phyloP scores from a whole-genome alignment of 192 early-diverging fungal species.

The Obelidium mucronatum region DNA sequence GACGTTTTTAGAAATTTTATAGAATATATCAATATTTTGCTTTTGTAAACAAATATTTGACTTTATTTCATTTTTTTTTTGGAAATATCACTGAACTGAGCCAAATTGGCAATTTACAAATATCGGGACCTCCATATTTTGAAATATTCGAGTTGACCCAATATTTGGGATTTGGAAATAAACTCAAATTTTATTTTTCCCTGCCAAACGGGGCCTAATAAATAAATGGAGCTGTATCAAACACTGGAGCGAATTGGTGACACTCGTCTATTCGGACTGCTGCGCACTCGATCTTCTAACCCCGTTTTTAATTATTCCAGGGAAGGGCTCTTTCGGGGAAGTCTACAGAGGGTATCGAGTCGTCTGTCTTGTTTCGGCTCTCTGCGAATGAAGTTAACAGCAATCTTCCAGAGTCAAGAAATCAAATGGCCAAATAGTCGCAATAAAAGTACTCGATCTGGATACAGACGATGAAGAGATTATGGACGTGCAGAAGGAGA shows the following conservation, averaged over 20 bases:
- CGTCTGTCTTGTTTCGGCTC: neutral
- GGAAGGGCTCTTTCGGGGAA: slow-evolving; percentile 67
- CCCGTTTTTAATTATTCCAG: slow-evolving; percentile 39
- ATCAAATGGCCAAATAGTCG: slow-evolving; percentile 79
- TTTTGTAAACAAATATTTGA: no score
- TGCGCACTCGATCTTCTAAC: neutral
- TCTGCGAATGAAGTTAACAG: no score
- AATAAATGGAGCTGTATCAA: slow-evolving; percentile 32
- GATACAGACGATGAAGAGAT: slow-evolving; percentile 98
- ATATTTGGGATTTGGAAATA: no score
- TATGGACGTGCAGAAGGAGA: slow-evolving; percentile 93
- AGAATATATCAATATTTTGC: no score
- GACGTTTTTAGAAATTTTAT: no score
- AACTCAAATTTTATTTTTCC: no score
- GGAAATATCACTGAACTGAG: no score
- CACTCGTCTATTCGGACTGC: neutral
- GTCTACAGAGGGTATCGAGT: slow-evolving; percentile 55
- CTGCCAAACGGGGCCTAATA: neutral
- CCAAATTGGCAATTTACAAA: no score
- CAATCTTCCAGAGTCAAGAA: slow-evolving; percentile 73
- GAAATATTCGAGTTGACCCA: no score
- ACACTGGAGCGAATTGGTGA: slow-evolving; percentile 53
- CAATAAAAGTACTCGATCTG: slow-evolving; percentile 97
- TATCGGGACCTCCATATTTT: no score
- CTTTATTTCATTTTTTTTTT: no score